Conservation (phyloP, 345 rosid genomes). For the Dovyalis caffra region DNA sequence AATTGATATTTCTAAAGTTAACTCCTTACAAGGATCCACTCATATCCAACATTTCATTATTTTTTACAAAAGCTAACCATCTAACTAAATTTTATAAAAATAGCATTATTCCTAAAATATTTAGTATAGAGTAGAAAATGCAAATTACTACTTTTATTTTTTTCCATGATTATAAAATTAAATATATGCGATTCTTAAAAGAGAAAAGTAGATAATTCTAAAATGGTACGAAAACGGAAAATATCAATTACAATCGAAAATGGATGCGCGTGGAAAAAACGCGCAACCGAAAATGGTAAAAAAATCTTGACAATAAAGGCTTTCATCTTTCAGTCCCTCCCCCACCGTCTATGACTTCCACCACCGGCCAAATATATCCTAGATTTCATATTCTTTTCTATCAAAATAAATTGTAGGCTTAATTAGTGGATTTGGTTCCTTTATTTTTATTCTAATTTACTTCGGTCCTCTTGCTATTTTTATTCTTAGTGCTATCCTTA, state of each 20-base stretch:
- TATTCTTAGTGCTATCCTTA: too few relatives aligned
- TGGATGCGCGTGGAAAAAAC: not conserved
- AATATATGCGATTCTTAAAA: too few relatives aligned
- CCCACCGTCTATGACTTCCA: not conserved
- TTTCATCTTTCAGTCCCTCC: not conserved
- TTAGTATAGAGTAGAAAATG: not conserved
- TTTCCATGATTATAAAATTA: not conserved
- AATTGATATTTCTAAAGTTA: too few relatives aligned
- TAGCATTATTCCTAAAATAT: not conserved
- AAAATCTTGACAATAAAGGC: not conserved
- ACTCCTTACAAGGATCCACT: too few relatives aligned
- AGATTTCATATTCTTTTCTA: not conserved
- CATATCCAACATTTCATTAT: too few relatives aligned
- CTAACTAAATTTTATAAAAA: not conserved
- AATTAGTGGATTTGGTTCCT: not conserved
- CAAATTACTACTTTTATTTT: not conserved
- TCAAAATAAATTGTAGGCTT: not conserved
- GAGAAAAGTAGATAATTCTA: not conserved
- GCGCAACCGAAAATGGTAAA: constrained; percentile 7
- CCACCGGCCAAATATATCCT: not conserved
- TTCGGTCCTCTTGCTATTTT: not conserved
- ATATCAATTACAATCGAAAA: not conserved
- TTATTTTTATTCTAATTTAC: not conserved
- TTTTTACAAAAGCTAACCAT: not conserved
- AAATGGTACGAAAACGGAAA: not conserved